These are phyloP conservation scores for Golubevia pallescens DNA, from an alignment of 1,284 basidiomycete genomes.

Conservation along the genomic window DNA sequence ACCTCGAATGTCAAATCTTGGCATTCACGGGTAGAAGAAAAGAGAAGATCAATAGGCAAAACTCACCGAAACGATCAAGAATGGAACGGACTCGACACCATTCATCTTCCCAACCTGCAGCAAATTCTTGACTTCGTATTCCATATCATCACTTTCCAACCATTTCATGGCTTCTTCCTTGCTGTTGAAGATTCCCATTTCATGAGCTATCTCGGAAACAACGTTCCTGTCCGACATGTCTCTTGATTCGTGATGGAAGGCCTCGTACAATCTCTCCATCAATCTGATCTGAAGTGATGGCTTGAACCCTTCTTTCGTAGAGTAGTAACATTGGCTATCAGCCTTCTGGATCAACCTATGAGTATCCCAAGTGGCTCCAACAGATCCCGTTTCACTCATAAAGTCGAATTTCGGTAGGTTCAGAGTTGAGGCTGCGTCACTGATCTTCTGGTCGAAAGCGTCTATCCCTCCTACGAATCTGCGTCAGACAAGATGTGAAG, in stretches of 20 bases:
- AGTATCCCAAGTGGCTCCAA: constrained; percentile 36
- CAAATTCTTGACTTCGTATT: constrained; percentile 29
- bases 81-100: constrained; percentile 34
- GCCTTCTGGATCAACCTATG: constrained; percentile 32
- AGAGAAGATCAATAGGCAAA: too few species aligned
- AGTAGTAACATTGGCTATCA: constrained; percentile 6
- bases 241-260: constrained; percentile 19
- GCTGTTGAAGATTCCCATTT: constrained; percentile 25
- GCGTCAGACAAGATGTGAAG: too few species aligned
- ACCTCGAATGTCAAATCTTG: too few species aligned
- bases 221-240: constrained; percentile 29
- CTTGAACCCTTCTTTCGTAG: too few species aligned
- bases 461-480: constrained; percentile 19
- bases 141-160: constrained; percentile 49
- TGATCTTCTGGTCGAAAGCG: constrained; percentile 38
- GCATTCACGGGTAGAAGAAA: too few species aligned
- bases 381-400: constrained; percentile 22
- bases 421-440: constrained; percentile 17
- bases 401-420: constrained; percentile 26
- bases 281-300: constrained; percentile 18
- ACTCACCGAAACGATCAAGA: constrained; percentile 38
- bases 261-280: constrained; percentile 25
- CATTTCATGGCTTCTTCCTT: constrained; percentile 43
- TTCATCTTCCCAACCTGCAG: constrained; percentile 38
- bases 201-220: constrained; percentile 18